Percentiles rank a stretch among this genome's conserved stretches.
phyloP scores from a whole-genome alignment of 1,284 basidiomycete species.

The Melampsora allii-populina region DNA sequence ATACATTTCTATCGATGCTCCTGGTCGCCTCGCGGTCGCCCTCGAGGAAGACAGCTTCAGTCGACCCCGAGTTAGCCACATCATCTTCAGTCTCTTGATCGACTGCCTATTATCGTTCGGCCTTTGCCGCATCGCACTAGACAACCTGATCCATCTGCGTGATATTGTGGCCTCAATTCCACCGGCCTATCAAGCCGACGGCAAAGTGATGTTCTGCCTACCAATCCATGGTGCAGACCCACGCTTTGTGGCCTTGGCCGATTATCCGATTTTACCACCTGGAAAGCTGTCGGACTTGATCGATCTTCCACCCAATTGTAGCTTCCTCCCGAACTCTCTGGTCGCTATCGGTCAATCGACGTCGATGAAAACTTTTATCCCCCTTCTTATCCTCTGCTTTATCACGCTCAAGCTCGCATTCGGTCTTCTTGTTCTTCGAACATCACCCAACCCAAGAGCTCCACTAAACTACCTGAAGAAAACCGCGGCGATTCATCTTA shows the following conservation, averaged over 20 bases:
- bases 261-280: constrained; percentile 19
- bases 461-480: constrained; percentile 28
- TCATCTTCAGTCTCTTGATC: constrained; percentile 19
- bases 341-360: constrained; percentile 25
- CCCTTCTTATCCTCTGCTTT: constrained; percentile 19
- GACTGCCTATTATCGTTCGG: constrained; percentile 28
- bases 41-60: neutral
- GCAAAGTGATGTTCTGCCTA: constrained; percentile 25
- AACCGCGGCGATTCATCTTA: constrained; percentile 20
- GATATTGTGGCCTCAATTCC: constrained; percentile 22
- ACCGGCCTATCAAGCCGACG: constrained; percentile 13
- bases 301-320: constrained; percentile 36
- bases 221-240: constrained; percentile 9
- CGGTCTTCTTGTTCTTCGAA: constrained; percentile 27
- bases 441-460: constrained; percentile 20
- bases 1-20: neutral
- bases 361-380: constrained; percentile 6
- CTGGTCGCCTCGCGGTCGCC: neutral
- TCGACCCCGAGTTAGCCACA: constrained; percentile 12
- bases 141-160: constrained; percentile 25
- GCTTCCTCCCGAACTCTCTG: constrained; percentile 22
- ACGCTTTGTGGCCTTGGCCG: neutral
- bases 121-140: constrained; percentile 21
- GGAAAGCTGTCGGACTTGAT: neutral
- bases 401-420: constrained; percentile 42